Evolutionary conservation across 208 protist species (phyloP).

Genomic region (Leishmania tarentolae): DNA sequence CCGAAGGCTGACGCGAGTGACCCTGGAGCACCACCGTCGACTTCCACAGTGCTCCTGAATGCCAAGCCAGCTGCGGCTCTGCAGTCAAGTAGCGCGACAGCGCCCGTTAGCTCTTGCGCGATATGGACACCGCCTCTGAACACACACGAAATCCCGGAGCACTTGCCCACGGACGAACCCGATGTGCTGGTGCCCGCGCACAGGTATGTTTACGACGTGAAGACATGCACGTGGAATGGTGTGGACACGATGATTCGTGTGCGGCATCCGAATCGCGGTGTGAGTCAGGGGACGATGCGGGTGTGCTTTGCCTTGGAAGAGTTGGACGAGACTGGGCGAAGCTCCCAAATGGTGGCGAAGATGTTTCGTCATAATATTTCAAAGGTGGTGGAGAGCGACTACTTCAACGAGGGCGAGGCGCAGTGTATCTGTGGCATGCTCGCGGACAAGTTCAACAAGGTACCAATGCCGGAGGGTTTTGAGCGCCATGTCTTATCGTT

Average conservation of each 20-base stretch:
- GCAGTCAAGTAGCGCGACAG: not conserved
- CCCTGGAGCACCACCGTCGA: not conserved
- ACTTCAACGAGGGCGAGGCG: conserved; percentile 87
- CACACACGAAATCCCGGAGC: conserved; percentile 22
- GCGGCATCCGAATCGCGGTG: conserved; percentile 44
- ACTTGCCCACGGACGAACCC: conserved; percentile 32
- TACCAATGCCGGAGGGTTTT: conserved; percentile 27
- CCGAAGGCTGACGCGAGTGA: not conserved
- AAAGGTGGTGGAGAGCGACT: conserved; percentile 73
- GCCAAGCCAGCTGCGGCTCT: not conserved
- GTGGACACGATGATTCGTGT: conserved; percentile 64
- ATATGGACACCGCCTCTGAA: conserved; percentile 16
- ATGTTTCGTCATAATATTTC: conserved; percentile 73
- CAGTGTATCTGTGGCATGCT: conserved; percentile 87
- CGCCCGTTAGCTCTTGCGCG: not conserved
- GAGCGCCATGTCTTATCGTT: conserved; percentile 78
- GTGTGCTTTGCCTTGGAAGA: conserved; percentile 85
- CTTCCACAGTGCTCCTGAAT: not conserved
- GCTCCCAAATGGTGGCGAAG: conserved; percentile 76
- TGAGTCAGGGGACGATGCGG: conserved; percentile 79
- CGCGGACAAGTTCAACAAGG: conserved; percentile 77
- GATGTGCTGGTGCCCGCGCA: conserved; percentile 44
- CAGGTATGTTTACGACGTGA: conserved; percentile 74
- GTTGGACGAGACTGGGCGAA: conserved; percentile 62
- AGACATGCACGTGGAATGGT: conserved; percentile 59